phyloP scores from a whole-genome alignment of 2,329 filamentous ascomycete genomes.

The Gnomoniopsis smithogilvyi region DNA sequence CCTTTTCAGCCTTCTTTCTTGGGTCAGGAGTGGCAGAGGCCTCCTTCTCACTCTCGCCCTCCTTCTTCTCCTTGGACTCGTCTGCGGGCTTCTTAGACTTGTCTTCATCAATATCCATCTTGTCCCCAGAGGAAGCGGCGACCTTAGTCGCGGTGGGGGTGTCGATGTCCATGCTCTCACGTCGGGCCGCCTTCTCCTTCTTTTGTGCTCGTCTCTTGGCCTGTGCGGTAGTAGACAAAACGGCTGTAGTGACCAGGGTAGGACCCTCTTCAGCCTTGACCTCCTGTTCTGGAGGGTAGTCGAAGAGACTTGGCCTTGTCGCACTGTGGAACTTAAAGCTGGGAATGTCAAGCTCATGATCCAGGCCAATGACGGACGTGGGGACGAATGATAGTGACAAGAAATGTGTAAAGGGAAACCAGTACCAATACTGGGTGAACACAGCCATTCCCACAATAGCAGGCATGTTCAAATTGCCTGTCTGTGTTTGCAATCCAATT shows the following conservation, averaged over 20 bases:
- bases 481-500: constrained; percentile 95
- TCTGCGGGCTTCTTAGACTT: constrained; percentile 46
- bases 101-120: constrained; percentile 83
- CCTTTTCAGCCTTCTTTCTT: constrained; percentile 92
- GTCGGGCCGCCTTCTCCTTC: constrained; percentile 84
- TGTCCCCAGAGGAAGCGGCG: constrained; percentile 55
- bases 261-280: constrained; percentile 92
- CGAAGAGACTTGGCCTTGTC: constrained; percentile 90
- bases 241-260: constrained; percentile 90
- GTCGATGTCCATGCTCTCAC: constrained; percentile 96
- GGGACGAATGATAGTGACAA: constrained; percentile 94
- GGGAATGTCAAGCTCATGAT: constrained; percentile 90
- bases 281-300: constrained; percentile 96
- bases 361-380: constrained; percentile 90
- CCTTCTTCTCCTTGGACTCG: constrained; percentile 60
- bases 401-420: constrained; percentile 99
- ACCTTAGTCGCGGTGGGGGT: constrained; percentile 70
- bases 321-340: constrained; percentile 95
- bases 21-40: constrained; percentile 47
- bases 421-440: constrained; percentile 99
- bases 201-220: constrained; percentile 92
- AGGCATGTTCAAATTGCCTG: constrained; percentile 97
- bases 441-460: constrained; percentile 97
- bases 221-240: constrained; percentile 94
- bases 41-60: constrained; percentile 58